Conservation (phyloP, 805 yeast genomes). For the Geotrichum ghanense region DNA sequence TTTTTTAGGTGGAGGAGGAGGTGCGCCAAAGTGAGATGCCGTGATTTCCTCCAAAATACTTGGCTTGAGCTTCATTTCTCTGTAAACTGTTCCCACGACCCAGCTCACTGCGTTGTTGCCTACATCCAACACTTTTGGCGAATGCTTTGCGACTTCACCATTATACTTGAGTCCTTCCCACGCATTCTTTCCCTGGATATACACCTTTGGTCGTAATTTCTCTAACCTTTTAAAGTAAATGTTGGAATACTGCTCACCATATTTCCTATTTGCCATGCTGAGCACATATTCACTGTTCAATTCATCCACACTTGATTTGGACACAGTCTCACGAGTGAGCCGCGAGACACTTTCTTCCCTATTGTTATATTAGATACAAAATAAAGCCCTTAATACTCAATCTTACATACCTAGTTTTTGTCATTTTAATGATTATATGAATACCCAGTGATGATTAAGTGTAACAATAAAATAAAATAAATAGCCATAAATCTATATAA, state of each 20-base stretch:
- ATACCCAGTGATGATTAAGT: conserved; percentile 45
- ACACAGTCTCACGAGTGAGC: background rate
- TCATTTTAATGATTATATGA: conserved; percentile 57
- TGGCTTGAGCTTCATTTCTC: conserved; percentile 77
- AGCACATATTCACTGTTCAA: conserved; percentile 9
- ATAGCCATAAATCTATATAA: conserved; percentile 64
- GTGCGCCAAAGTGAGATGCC: conserved; percentile 27
- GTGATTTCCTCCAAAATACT: conserved; percentile 76
- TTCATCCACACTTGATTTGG: conserved; percentile 5
- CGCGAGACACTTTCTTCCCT: background rate
- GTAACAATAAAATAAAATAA: too few relatives aligned
- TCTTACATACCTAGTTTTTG: conserved; percentile 65
- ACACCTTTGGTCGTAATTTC: conserved; percentile 35
- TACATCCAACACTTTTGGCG: conserved; percentile 50
- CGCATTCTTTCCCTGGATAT: conserved; percentile 34
- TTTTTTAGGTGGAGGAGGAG: conserved; percentile 29
- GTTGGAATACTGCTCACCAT: conserved; percentile 45
- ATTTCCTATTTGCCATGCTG: conserved; percentile 28
- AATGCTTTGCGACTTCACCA: conserved; percentile 31
- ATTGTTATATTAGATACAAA: conserved; percentile 87
- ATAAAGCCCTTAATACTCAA: conserved; percentile 87
- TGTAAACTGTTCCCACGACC: conserved; percentile 78
- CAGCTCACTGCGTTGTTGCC: conserved; percentile 52
- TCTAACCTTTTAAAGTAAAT: conserved; percentile 44
- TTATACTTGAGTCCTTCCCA: conserved; percentile 45